phyloP scores from a whole-genome alignment of 1,284 basidiomycete genomes.

The Mrakiaceae sp. region DNA sequence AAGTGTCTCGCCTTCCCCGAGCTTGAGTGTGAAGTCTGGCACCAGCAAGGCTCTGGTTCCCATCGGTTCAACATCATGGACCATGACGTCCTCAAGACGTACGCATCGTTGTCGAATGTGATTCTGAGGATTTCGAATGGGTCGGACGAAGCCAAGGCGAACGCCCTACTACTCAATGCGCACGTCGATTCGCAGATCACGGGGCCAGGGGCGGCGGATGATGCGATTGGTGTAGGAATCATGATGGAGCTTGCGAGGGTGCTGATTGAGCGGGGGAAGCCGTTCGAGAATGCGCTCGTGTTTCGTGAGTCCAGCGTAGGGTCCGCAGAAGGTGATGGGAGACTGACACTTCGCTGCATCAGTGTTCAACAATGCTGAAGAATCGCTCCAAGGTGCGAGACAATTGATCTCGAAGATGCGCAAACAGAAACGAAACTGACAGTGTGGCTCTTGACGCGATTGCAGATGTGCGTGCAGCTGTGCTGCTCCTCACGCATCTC shows the following conservation, averaged over 20 bases:
- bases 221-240: constrained; percentile 67
- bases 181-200: constrained; percentile 61
- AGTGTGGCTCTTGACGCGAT: too few species aligned
- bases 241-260: constrained; percentile 86
- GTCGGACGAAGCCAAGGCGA: constrained; percentile 56
- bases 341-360: neutral
- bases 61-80: constrained; percentile 54
- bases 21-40: constrained; percentile 11
- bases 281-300: constrained; percentile 67
- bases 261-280: constrained; percentile 56
- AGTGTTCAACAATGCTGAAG: constrained; percentile 93
- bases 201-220: constrained; percentile 5
- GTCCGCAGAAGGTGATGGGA: neutral
- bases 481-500: neutral
- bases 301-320: constrained; percentile 50
- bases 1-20: neutral
- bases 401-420: constrained; percentile 1
- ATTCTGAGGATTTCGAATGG: constrained; percentile 79
- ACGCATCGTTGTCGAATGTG: constrained; percentile 77
- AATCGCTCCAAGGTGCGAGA: constrained; percentile 3
- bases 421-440: constrained; percentile 11
- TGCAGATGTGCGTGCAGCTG: too few species aligned
- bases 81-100: constrained; percentile 79
- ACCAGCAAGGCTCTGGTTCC: constrained; percentile 8
- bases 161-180: constrained; percentile 77